Percentiles rank a stretch among this genome's conserved stretches.
Evolutionary conservation across 2,329 filamentous ascomycete genomes (phyloP).

Genomic region (Venturia effusa): DNA sequence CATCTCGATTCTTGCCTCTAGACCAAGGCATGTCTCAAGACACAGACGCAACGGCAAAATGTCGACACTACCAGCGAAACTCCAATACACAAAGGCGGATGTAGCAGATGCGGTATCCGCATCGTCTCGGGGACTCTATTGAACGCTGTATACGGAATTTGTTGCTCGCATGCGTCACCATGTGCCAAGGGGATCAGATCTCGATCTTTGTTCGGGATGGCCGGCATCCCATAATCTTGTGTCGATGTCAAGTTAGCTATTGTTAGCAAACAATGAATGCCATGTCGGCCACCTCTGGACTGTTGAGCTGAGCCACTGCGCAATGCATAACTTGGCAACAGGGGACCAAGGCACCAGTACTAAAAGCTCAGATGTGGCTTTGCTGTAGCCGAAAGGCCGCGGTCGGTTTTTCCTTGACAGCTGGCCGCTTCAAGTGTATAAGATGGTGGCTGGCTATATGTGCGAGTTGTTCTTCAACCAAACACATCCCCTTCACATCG

Average conservation of each 20-base stretch:
- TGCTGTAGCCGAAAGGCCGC: neutral
- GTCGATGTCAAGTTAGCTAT: neutral
- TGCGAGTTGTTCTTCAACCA: neutral
- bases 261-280: neutral
- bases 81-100: neutral
- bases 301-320: neutral
- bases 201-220: neutral
- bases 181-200: neutral
- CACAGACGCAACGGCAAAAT: neutral
- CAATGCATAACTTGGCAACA: neutral
- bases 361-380: neutral
- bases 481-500: neutral
- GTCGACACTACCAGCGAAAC: neutral
- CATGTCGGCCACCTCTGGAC: neutral
- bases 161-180: neutral
- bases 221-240: neutral
- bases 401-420: neutral
- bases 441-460: neutral
- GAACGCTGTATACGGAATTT: neutral
- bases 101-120: neutral
- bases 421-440: neutral
- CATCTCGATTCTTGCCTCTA: too few relatives aligned
- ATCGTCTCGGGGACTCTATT: neutral
- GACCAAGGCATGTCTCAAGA: neutral
- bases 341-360: neutral